Evolutionary conservation across 2,329 filamentous ascomycete species (phyloP), one percentile per base, ranked within the genome.

Genomic region (Hymenoscyphus infarciens): DNA sequence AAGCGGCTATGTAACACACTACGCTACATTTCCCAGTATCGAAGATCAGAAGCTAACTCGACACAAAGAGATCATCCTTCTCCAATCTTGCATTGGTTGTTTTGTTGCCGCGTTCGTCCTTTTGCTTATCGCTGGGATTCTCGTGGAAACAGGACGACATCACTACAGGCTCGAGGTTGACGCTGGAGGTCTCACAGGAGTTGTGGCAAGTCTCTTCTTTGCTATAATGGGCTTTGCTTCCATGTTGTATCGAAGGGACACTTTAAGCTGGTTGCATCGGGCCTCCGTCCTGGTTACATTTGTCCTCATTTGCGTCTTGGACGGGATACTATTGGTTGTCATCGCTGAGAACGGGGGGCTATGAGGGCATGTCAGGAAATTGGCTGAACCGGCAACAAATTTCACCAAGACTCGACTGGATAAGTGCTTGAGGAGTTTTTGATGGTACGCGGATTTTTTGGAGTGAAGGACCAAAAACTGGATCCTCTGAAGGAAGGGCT

Each of bases 131-230:
- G 84, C 89, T 0, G 80, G 80, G 42, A 79, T 89, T 10, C 82
- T 95, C 42, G 84, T 90, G 35, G 77, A 80, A 15, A 90, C 90
- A 0, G 90, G 89, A 8, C 81, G 84, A 56, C 87, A 86, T 72
- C 88, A 84, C 73, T 80, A 88, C 67, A 80, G 83, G 4, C 80
- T 86, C n/a, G 86, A 91, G 73, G 90, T 94, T 3, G 89, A 93
- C 69, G 84, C 84, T 0, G 90, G 87, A 8, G 88, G 90, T 1
- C 81, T 90, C 1, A 79, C 91, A 49, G 90, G 89, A 10, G 86
- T 89, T 16, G 81, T 90, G 35, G 80, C 84, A 33, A 90, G 87
- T 66, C 73, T 92, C 49, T 81, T 86, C 64, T 86, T 86, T 69
- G 85, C 84, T 0, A 83, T 86, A 56, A 78, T 82, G 13, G 88